These are phyloP conservation scores for Cryoendolithus antarcticus DNA, from an alignment of 2,329 filamentous ascomycete species.

Conservation along the genomic window DNA sequence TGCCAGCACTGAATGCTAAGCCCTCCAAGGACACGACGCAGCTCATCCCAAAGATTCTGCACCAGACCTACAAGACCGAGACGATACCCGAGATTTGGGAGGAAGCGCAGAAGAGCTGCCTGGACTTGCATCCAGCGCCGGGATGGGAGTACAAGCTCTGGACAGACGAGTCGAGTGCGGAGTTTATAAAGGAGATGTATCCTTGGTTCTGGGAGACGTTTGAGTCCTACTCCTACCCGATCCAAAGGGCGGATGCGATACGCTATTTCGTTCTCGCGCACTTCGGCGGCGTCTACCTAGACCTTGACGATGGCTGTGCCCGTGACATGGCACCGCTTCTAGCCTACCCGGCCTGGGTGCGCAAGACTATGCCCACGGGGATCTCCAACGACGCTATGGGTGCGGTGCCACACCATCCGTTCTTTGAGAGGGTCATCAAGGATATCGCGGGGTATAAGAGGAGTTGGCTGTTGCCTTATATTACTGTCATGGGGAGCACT, in stretches of 20 bases:
- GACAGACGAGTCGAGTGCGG: slow-evolving; percentile 57
- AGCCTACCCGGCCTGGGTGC: slow-evolving; percentile 58
- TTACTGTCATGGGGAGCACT: slow-evolving; percentile 69
- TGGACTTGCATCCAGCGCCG: slow-evolving; percentile 43
- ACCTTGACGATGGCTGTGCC: slow-evolving; percentile 61
- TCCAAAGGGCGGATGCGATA: slow-evolving; percentile 64
- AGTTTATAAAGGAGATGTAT: slow-evolving; percentile 62
- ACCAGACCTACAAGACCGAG: slow-evolving; percentile 64
- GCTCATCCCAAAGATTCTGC: slow-evolving; percentile 64
- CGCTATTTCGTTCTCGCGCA: slow-evolving; percentile 67
- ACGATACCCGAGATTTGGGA: slow-evolving; percentile 56
- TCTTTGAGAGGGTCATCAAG: slow-evolving; percentile 59
- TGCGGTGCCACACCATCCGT: slow-evolving; percentile 57
- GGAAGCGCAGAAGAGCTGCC: slow-evolving; percentile 52
- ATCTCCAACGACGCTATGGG: slow-evolving; percentile 77
- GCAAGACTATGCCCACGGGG: slow-evolving; percentile 61
- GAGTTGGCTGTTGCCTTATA: slow-evolving; percentile 58
- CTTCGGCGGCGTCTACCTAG: slow-evolving; percentile 71
- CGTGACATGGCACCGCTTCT: slow-evolving; percentile 51
- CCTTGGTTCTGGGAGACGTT: slow-evolving; percentile 60
- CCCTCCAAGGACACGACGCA: slow-evolving; percentile 42
- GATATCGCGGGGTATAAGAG: slow-evolving; percentile 55
- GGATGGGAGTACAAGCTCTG: slow-evolving; percentile 72
- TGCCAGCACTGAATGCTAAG: slow-evolving; percentile 52
- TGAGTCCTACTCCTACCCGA: slow-evolving; percentile 59